Evolutionary conservation across 345 rosid species (phyloP), one percentile per base, ranked within the genome.

Genomic region (Xanthoceras sorbifolium): DNA sequence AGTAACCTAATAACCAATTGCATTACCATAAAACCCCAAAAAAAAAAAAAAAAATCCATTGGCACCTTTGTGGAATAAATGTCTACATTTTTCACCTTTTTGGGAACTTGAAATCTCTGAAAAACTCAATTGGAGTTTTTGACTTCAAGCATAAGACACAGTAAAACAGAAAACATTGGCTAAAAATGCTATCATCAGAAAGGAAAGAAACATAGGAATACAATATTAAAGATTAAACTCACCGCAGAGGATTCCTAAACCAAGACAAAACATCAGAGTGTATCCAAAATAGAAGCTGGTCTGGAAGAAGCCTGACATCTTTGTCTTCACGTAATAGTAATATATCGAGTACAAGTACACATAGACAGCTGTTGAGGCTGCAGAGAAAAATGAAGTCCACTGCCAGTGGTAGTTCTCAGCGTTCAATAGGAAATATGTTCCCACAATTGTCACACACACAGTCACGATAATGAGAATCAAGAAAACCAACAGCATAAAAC

Each of bases 361-460:
- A 68, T 94, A 94, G 68, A 92, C 92, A 42, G 98, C 94, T 52
- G 98, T 94, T 55, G 98, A 94, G 26, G 98, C 98, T 71, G 98
- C 98, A 32, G 98, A 92, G 85, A 90, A 88, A 79, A 92, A 94
- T 29, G 98, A 94, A 0, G 98, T 94, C 98, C 98, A 94, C 78
- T 94, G 98, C 98, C 98, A 94, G 84, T 94, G 97, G 81, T 94
- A 94, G 74, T 94, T 94, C 87, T 94, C 98, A 46, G 98, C 98
- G 78, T 94, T 94, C 71, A 94, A 91, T 79, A 94, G 79, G 91
- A 92, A 94, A 79, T 94, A 94, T 6, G 98, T 89, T 31, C 98
- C 98, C 83, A 90, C 98, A 1, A 94, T 92, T 76, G 98, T 92
- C 59, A 94, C 98, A 76, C 98, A 94, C 64, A 92, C 90, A 26